phyloP scores from a whole-genome alignment of 208 protist species.

The Acanthamoeba triangularis region DNA sequence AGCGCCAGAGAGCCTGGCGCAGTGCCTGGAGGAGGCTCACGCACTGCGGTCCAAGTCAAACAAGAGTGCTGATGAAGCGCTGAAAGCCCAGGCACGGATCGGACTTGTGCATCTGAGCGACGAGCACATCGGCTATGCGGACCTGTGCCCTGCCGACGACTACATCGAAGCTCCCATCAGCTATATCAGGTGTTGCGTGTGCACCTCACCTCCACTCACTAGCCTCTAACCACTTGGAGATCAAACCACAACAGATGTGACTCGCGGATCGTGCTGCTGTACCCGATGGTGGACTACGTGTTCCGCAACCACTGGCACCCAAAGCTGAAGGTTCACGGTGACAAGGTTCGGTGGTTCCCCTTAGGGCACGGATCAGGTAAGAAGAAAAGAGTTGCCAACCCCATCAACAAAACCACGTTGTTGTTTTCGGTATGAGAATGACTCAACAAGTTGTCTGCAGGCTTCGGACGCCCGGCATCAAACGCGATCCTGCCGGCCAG shows the following conservation, averaged over 20 bases:
- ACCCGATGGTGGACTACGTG: constrained; percentile 45
- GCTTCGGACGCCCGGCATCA: constrained; percentile 12
- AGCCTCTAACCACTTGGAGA: not conserved
- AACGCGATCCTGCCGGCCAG: constrained; percentile 71
- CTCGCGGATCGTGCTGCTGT: not conserved
- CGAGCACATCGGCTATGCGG: constrained; percentile 59
- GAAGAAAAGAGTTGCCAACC: too few relatives aligned
- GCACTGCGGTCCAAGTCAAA: not conserved
- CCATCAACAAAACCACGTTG: too few relatives aligned
- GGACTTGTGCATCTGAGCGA: constrained; percentile 54
- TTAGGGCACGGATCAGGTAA: not conserved
- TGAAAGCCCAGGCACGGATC: not conserved
- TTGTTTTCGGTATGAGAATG: not conserved
- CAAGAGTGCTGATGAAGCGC: not conserved
- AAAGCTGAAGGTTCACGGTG: constrained; percentile 20
- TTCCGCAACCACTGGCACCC: constrained; percentile 65
- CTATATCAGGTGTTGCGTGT: not conserved
- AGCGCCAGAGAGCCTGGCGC: not conserved
- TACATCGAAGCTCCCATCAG: not conserved
- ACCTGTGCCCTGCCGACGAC: constrained; percentile 10
- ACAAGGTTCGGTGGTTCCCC: constrained; percentile 48
- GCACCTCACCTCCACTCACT: not conserved
- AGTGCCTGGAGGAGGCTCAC: constrained; percentile 3
- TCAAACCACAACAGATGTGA: not conserved
- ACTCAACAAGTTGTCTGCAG: not conserved